Evolutionary conservation across 2,329 filamentous ascomycete species (phyloP), one percentile per base, ranked within the genome.

Genomic region (Sporothrix dimorphospora): DNA sequence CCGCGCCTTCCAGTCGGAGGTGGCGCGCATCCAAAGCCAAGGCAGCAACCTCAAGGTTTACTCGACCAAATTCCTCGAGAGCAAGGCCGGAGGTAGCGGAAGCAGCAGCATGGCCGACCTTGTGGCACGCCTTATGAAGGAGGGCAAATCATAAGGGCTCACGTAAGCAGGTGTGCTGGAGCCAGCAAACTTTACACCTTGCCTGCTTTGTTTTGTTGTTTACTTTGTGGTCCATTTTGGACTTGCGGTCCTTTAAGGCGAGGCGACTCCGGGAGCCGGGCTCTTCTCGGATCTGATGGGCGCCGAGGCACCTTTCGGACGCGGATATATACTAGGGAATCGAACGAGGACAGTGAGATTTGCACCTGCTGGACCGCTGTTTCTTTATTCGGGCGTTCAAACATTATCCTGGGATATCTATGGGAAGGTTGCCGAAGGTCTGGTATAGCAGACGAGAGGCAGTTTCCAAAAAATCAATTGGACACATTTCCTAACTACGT

Each of bases 1-100:
- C 79, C 89, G 88, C 0, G 95, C 95, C 0, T 98, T 97, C 79
- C 89, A 93, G 78, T 88, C 92, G 73, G 93, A 98, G 81, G 88
- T 96, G 38, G 87, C 91, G 72, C 87, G 91, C 19, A 95, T 98
- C 77, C 82, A 81, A 72, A 59, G 76, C 77, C 82, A 80, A 69
- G 77, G 76, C 47, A 79, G 72, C 24, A 82, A 83, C 16, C 81
- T 82, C 16, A 80, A 74, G 61, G 78, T 87, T 67, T 88, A 86
- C 75, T 79, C 86, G 73, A 88, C 81, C 61, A 82, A 85, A 65
- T 82, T 87, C 61, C 55, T 72, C 1, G 74, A 75, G 63, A 21
- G 63, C 2, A 27, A 21, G 11, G 24, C 47, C 11, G 34, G 59
- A 16, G 34, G 27, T 12, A 2, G 7, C 3, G 68, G 42, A 21